phyloP scores from a whole-genome alignment of 768 basidiomycete species.

The Boletus vermiculosoides region DNA sequence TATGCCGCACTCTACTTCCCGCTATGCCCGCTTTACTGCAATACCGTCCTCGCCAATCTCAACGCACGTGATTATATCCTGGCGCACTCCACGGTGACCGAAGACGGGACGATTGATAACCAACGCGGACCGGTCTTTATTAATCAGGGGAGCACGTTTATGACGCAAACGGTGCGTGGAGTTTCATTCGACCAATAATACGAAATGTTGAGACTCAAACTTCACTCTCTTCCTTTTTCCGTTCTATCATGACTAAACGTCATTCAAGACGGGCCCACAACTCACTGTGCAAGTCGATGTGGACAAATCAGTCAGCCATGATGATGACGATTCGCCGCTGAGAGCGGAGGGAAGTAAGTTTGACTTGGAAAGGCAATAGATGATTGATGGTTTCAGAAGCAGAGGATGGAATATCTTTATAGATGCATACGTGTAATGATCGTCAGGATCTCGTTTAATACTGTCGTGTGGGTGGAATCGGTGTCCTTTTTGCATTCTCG shows the following conservation, averaged over 20 bases:
- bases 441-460: background rate
- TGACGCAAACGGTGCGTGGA: background rate
- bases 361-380: background rate
- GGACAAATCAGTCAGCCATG: background rate
- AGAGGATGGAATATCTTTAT: no score
- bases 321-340: background rate
- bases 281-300: background rate
- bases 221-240: no score
- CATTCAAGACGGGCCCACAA: background rate
- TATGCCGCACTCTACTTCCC: slow-evolving; percentile 9
- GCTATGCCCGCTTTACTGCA: slow-evolving; percentile 13
- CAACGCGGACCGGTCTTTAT: background rate
- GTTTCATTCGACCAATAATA: no score
- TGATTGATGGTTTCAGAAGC: background rate
- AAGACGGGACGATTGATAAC: background rate
- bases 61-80: slow-evolving; percentile 5
- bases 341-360: background rate
- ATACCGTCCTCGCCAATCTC: slow-evolving; percentile 11
- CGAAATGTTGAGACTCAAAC: background rate
- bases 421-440: no score
- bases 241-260: background rate
- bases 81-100: background rate
- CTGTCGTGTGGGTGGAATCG: background rate
- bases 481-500: background rate
- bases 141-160: background rate